Conservation (phyloP, 2,329 filamentous ascomycete species). For the Pyrenochaeta sp. region DNA sequence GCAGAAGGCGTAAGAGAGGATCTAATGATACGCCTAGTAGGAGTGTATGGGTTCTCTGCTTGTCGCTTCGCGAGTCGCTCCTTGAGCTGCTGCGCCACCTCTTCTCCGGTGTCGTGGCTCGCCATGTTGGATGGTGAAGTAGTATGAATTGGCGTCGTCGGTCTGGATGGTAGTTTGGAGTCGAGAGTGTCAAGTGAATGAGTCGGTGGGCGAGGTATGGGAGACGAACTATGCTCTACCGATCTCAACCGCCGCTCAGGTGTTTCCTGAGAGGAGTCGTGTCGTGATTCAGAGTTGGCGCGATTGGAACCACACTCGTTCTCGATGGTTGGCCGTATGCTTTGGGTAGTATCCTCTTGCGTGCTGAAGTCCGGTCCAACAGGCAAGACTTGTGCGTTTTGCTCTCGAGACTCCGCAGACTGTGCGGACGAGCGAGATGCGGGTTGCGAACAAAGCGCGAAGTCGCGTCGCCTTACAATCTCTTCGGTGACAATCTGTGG, state of each 20-base stretch:
- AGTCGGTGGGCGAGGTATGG: constrained; percentile 30
- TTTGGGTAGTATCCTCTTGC: constrained; percentile 25
- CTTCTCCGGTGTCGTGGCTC: constrained; percentile 12
- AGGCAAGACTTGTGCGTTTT: constrained; percentile 37
- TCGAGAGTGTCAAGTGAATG: constrained; percentile 29
- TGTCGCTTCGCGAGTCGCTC: constrained; percentile 16
- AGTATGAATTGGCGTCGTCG: constrained; percentile 20
- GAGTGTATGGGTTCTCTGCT: constrained; percentile 22
- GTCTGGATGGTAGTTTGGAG: constrained; percentile 30
- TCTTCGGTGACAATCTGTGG: not conserved
- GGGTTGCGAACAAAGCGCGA: constrained; percentile 1
- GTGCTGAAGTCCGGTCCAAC: constrained; percentile 21
- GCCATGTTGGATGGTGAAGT: constrained; percentile 28
- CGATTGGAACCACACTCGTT: constrained; percentile 1
- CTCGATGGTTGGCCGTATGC: constrained; percentile 28
- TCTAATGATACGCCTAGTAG: constrained; percentile 8
- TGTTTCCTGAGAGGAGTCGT: constrained; percentile 45
- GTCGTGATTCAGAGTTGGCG: constrained; percentile 29
- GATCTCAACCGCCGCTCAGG: constrained; percentile 19
- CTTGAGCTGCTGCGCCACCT: constrained; percentile 13
- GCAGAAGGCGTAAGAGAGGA: constrained; percentile 10
- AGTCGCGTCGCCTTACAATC: not conserved
- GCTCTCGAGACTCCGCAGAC: constrained; percentile 19
- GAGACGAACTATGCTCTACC: constrained; percentile 24
- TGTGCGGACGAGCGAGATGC: constrained; percentile 3